These are phyloP conservation scores for Gomphus sp. DNA, from an alignment of 1,284 basidiomycete genomes.

Conservation along the genomic window DNA sequence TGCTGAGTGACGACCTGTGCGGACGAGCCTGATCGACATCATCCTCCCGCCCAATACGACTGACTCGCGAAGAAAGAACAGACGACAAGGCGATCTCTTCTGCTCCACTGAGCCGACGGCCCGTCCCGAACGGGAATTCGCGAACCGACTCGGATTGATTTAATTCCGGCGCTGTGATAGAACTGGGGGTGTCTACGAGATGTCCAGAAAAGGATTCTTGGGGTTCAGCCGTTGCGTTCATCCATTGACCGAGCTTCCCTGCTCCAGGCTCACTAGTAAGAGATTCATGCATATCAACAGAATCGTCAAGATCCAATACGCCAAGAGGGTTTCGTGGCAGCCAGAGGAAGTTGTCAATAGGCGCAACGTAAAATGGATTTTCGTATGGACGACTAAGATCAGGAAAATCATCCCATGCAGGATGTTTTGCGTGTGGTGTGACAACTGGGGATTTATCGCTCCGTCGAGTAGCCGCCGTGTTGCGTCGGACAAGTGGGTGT, in stretches of 20 bases:
- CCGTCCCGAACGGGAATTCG: background rate
- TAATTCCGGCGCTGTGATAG: background rate
- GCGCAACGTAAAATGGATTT: slow-evolving; percentile 73
- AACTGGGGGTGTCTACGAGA: background rate
- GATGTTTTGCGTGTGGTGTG: slow-evolving; percentile 51
- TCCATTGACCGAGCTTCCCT: slow-evolving; percentile 52
- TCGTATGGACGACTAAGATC: slow-evolving; percentile 62
- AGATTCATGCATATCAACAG: slow-evolving; percentile 58
- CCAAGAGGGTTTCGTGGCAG: slow-evolving; percentile 75
- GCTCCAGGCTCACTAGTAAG: slow-evolving; percentile 51
- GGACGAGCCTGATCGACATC: background rate
- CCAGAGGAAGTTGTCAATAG: slow-evolving; percentile 71
- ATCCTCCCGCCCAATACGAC: background rate
- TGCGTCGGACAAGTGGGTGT: background rate
- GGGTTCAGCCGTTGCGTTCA: slow-evolving; percentile 6
- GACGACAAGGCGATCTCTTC: slow-evolving; percentile 7
- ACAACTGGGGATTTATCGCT: slow-evolving; percentile 32
- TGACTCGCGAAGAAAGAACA: background rate
- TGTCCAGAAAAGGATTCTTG: background rate
- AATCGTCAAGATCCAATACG: slow-evolving; percentile 77
- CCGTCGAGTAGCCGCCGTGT: slow-evolving; percentile 1
- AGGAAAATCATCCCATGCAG: slow-evolving; percentile 74
- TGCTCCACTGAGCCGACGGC: slow-evolving; percentile 3
- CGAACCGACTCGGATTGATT: background rate
- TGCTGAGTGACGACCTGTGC: background rate